Percentiles rank a stretch among this genome's conserved stretches.
Conservation (phyloP, 352 stramenopile species). For the Peronospora farinosa region DNA sequence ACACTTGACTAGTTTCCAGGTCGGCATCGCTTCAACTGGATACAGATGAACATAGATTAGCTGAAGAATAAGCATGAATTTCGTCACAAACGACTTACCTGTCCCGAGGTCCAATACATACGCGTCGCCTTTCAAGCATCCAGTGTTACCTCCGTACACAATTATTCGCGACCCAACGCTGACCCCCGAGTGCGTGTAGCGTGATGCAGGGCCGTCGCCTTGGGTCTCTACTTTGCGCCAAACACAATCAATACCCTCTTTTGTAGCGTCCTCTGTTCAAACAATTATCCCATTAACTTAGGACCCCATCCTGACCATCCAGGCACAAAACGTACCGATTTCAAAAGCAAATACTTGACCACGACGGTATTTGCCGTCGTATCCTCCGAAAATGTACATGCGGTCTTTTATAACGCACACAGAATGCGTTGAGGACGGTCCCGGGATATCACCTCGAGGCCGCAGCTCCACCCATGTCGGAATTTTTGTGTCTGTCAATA, state of each 20-base stretch:
- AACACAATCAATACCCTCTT: too few species aligned
- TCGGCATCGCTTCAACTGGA: constrained; percentile 30
- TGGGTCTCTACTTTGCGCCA: too few species aligned
- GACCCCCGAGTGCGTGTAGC: constrained; percentile 48
- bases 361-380: constrained; percentile 50
- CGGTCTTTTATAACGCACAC: constrained; percentile 38
- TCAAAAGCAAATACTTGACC: constrained; percentile 41
- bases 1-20: constrained; percentile 44
- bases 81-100: constrained; percentile 12
- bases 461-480: constrained; percentile 48
- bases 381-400: constrained; percentile 66
- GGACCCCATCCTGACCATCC: background rate
- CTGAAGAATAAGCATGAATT: background rate
- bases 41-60: background rate
- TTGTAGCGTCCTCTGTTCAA: too few species aligned
- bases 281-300: too few species aligned
- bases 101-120: constrained; percentile 44
- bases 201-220: constrained; percentile 26
- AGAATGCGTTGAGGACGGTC: constrained; percentile 45
- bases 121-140: constrained; percentile 51
- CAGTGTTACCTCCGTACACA: constrained; percentile 40
- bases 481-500: constrained; percentile 24
- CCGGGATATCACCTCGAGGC: constrained; percentile 40
- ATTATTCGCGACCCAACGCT: constrained; percentile 47
- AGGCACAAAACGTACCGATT: constrained; percentile 25